Conservation (phyloP, 164 flowering plant species). For the Annona squamosa region DNA sequence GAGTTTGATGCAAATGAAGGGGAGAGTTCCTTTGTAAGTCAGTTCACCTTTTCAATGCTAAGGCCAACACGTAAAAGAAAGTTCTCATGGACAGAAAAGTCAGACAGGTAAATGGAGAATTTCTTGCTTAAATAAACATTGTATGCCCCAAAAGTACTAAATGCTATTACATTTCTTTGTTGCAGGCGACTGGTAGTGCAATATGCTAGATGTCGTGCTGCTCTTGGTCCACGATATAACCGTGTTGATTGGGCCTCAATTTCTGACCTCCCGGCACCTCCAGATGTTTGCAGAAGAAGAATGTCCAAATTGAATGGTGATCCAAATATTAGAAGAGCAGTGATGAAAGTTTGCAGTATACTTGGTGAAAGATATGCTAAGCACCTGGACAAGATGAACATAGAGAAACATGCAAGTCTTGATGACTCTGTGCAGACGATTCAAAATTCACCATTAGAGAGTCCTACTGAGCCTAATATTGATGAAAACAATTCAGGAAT, state of each 20-base stretch:
- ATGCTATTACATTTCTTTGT: conserved; percentile 2
- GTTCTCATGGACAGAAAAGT: conserved; percentile 64
- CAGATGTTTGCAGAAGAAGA: conserved; percentile 57
- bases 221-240: conserved; percentile 56
- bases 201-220: conserved; percentile 71
- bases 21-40: conserved; percentile 28
- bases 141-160: not conserved
- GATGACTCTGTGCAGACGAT: conserved; percentile 15
- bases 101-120: conserved; percentile 54
- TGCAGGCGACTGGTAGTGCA: conserved; percentile 61
- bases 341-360: conserved; percentile 66
- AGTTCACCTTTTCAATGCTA: conserved; percentile 28
- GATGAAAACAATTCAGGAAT: conserved; percentile 17
- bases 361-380: conserved; percentile 58
- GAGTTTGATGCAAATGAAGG: conserved; percentile 28
- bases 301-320: conserved; percentile 45
- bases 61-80: conserved; percentile 40
- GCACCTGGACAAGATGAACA: conserved; percentile 35
- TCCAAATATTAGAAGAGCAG: conserved; percentile 40
- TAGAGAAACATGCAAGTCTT: conserved; percentile 11
- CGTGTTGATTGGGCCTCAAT: conserved; percentile 65
- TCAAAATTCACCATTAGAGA: conserved; percentile 12
- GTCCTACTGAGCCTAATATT: conserved; percentile 2
- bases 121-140: not conserved
- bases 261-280: conserved; percentile 77